Base-by-base conservation (phyloP, 2,329 filamentous ascomycete genomes). In the Colletotrichum sp. region DNA sequence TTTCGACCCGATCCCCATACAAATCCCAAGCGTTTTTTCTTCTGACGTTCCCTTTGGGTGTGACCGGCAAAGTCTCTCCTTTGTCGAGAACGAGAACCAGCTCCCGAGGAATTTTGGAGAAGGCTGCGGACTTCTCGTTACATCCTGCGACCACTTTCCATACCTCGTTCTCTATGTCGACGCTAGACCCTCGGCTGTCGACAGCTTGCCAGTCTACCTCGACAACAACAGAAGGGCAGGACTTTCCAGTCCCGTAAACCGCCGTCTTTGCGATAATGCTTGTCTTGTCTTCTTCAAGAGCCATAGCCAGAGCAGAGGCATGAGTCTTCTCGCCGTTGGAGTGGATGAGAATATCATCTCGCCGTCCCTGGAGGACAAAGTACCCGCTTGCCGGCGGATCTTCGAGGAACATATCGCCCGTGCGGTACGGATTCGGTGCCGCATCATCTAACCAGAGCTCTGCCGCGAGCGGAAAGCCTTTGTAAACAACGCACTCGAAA, bases 31-130 rank as follows among this genome's bases (percentile, higher is more conserved):
- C 72, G 18, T 28, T 21, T 2, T 52, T 72, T 18, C 72, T 24
- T n/a, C 72, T 28, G 26, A 75, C 72, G 12, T 75, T 75, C 2
- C 72, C 72, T 43, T 75, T 75, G 1, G 72, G 72, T 3, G 72
- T 75, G 36, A 75, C 68, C 8, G 68, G 72, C 8, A 75, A 34
- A 8, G 18, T 63, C 52, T 72, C 52, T 1, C 36, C 52, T 16
- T 24, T 30, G 1, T 12, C 28, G 0, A 75, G 61, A 4, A 72
- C 18, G 2, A 75, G 34, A 6, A 72, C 26, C 5, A 32, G 16
- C 28, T 72, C 21, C 10, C 72, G 68, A 6, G 72, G 61, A 9
- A 75, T 75, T 8, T n/a, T 67, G 6, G 72, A 75, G 21, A 48
- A 75, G 4, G 36, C 8, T 18, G 68, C 26, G 2, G 34, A 18